Conservation (phyloP, 2,329 filamentous ascomycete species). For the Colletotrichum chrysophilum region DNA sequence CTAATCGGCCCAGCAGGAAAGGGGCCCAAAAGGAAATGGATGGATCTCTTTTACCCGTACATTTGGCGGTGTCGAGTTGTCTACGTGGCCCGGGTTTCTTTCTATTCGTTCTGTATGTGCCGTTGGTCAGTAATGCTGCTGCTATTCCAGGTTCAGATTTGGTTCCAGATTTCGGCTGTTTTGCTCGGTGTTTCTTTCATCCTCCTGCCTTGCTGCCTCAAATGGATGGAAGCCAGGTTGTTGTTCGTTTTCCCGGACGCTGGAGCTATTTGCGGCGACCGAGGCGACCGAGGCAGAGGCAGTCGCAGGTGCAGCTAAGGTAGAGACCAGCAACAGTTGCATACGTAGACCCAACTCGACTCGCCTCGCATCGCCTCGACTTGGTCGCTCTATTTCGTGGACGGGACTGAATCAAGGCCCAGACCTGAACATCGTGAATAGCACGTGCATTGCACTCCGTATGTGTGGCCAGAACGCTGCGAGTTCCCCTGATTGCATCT, state of each 20-base stretch:
- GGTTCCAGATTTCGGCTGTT: not conserved
- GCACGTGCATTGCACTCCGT: not conserved
- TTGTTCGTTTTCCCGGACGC: not conserved
- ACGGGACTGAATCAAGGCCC: not conserved
- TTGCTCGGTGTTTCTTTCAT: not conserved
- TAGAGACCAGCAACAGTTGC: not conserved
- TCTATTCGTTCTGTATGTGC: not conserved
- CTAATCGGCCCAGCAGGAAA: not conserved
- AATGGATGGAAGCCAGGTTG: not conserved
- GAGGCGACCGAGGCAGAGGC: not conserved
- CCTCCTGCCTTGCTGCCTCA: not conserved
- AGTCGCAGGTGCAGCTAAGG: not conserved
- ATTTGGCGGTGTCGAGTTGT: not conserved
- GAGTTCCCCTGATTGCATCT: not conserved
- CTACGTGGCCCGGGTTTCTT: not conserved
- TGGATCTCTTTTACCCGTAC: not conserved
- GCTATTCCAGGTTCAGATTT: not conserved
- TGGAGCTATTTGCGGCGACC: not conserved
- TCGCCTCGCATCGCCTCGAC: not conserved
- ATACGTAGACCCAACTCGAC: not conserved
- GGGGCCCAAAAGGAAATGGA: not conserved
- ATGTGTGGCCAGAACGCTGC: not conserved
- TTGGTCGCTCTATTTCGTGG: not conserved
- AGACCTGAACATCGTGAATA: not conserved
- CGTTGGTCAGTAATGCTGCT: not conserved